Base-by-base conservation (phyloP, 352 stramenopile species). In the Globisporangium parvum region DNA sequence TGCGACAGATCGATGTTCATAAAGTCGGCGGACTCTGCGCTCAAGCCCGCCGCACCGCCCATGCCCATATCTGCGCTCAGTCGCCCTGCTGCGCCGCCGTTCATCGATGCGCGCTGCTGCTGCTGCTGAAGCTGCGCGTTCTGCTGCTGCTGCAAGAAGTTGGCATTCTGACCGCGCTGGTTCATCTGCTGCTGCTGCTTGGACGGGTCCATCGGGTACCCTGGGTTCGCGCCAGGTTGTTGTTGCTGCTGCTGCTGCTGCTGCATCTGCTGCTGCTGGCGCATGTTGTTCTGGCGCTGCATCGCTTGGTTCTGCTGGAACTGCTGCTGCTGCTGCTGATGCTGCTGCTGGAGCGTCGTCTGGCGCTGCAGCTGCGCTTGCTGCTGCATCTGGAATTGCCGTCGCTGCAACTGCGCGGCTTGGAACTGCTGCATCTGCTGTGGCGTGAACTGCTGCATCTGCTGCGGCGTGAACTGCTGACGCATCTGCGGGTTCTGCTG, bases 401-500 rank as follows among this genome's bases (percentile, higher is more conserved):
- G 73, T 53, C 67, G 60, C 46, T 77, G 68, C 50, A 74, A 61
- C 45, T 78, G 70, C 31, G 48, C 63, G 5, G 47, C 57, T 47
- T 69, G 58, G 37, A 60, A 37, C 23, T 73, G 66, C 31, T 69
- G 51, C 50, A 58, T 57, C 28, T 72, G 65, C 31, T 62, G 61
- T 71, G 31, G 31, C 10, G 31, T 69, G 39, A 85, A 85, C 59
- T 91, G 83, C 63, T 91, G 80, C 60, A 91, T 61, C 45, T 93
- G 82, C 63, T 94, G 80, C 10, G 77, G 80, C 5, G 80, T 88
- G 21, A 91, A 80, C 60, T 91, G 79, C 60, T 91, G 81, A 1
- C 78, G 76, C 70, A 89, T 85, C 53, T 91, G 80, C 10, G 79
- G 78, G 54, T 92, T 91, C 54, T 85, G 76, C 89, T 78, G 60